phyloP scores from a whole-genome alignment of 306 rosid species.

The Fragaria nilgerrensis region DNA sequence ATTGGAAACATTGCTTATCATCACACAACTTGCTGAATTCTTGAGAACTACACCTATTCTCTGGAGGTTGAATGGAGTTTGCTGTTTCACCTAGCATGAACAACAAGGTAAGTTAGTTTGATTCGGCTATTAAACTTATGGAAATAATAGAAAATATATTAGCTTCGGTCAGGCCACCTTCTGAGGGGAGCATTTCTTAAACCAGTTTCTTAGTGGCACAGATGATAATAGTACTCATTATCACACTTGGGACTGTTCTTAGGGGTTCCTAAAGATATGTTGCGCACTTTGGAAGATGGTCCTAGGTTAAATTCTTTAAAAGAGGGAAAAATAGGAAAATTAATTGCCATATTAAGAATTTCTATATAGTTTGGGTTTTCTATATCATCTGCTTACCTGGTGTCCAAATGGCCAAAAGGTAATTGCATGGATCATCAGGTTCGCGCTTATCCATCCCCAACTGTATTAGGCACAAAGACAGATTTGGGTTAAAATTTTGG shows the following conservation, averaged over 20 bases:
- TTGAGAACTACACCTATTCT: conserved; percentile 59
- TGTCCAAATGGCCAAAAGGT: conserved; percentile 98
- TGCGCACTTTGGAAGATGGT: no score
- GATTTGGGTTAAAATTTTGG: conserved; percentile 12
- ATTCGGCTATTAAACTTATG: conserved; percentile 26
- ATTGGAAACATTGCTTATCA: conserved; percentile 74
- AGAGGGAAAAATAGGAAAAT: not conserved
- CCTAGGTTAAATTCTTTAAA: not conserved
- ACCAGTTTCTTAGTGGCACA: not conserved
- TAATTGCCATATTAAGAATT: not conserved
- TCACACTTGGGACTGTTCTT: not conserved
- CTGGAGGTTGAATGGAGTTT: conserved; percentile 77
- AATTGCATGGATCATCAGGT: conserved; percentile 88
- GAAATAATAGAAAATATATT: conserved; percentile 6
- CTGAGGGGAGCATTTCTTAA: not conserved
- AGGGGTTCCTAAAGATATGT: not conserved
- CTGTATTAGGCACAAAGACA: conserved; percentile 31
- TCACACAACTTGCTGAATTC: conserved; percentile 61
- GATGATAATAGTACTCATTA: not conserved
- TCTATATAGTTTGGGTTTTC: not conserved
- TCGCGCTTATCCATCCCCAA: conserved; percentile 76
- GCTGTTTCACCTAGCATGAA: conserved; percentile 85
- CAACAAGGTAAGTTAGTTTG: conserved; percentile 23
- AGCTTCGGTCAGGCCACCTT: not conserved
- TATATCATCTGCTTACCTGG: conserved; percentile 63